Conservation (phyloP, 164 flowering plant genomes). For the Chloranthus sessilifolius region DNA sequence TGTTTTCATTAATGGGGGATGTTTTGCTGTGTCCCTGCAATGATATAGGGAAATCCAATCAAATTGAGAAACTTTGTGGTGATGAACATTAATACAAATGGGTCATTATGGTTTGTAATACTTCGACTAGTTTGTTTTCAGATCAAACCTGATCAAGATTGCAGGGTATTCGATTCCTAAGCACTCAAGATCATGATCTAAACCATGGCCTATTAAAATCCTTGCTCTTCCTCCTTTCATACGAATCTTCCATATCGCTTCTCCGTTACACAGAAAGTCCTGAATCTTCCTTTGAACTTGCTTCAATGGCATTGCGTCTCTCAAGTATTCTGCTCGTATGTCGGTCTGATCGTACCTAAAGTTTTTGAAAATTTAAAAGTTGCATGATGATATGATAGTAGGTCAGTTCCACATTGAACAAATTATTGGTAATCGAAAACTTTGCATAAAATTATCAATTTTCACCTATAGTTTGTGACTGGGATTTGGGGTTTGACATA, state of each 20-base stretch:
- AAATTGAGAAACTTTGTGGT: no score
- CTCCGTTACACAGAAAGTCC: conserved; percentile 83
- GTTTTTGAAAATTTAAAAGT: not conserved
- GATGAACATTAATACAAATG: no score
- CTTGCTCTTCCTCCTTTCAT: conserved; percentile 64
- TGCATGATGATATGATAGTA: no score
- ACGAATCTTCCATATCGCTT: conserved; percentile 75
- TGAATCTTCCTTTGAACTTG: conserved; percentile 68
- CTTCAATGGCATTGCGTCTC: conserved; percentile 70
- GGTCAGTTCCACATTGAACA: no score
- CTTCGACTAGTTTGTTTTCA: no score
- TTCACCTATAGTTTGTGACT: conserved; percentile 70
- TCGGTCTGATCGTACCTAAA: conserved; percentile 77
- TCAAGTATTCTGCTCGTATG: conserved; percentile 61
- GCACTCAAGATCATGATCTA: conserved; percentile 76
- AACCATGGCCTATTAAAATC: conserved; percentile 88
- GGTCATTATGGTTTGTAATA: no score
- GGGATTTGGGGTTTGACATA: conserved; percentile 69
- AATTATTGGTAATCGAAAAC: no score
- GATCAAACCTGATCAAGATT: conserved; percentile 60
- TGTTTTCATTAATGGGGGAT: conserved; percentile 91
- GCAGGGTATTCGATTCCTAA: conserved; percentile 70
- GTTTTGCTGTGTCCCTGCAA: conserved; percentile 78
- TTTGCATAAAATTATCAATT: no score
- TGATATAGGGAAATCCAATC: no score